Conservation (phyloP, 75 land plant genomes). For the Chamaecyparis obtusa region DNA sequence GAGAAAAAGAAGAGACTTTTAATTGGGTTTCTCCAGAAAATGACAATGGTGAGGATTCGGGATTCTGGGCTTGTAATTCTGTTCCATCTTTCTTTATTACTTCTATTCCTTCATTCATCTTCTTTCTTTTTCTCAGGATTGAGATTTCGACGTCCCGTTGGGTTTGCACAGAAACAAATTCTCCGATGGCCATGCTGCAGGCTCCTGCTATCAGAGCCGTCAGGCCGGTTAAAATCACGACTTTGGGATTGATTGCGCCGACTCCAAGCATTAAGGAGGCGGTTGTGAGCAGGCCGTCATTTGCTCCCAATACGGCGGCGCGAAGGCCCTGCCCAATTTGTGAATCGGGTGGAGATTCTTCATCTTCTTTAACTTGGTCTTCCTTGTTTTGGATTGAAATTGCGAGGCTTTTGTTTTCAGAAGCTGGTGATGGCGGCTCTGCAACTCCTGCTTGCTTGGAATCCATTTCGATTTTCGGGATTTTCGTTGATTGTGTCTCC, state of each 20-base stretch:
- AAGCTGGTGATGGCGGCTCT: not conserved
- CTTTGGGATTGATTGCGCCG: constrained; percentile 24
- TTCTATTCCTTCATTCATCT: too few species aligned
- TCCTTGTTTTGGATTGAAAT: not conserved
- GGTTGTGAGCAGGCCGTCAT: constrained; percentile 50
- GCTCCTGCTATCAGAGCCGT: constrained; percentile 55
- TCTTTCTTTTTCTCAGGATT: not conserved
- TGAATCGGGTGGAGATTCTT: constrained; percentile 10
- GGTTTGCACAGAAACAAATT: constrained; percentile 50
- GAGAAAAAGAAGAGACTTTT: not conserved
- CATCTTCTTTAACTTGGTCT: not conserved
- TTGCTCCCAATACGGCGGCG: constrained; percentile 52
- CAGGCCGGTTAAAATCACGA: constrained; percentile 31
- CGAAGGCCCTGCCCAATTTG: constrained; percentile 54
- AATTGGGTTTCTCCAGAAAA: not conserved
- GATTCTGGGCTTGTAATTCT: not conserved
- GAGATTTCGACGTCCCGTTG: constrained; percentile 43
- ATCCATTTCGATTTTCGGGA: not conserved
- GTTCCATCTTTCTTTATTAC: not conserved
- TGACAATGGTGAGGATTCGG: not conserved
- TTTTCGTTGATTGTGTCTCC: too few species aligned
- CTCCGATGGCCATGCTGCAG: constrained; percentile 58
- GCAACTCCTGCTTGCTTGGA: not conserved
- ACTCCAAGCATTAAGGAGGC: constrained; percentile 56
- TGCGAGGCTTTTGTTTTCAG: not conserved